Conservation (phyloP, 169 alveolate species). For the Cyclospora cayetanensis region DNA sequence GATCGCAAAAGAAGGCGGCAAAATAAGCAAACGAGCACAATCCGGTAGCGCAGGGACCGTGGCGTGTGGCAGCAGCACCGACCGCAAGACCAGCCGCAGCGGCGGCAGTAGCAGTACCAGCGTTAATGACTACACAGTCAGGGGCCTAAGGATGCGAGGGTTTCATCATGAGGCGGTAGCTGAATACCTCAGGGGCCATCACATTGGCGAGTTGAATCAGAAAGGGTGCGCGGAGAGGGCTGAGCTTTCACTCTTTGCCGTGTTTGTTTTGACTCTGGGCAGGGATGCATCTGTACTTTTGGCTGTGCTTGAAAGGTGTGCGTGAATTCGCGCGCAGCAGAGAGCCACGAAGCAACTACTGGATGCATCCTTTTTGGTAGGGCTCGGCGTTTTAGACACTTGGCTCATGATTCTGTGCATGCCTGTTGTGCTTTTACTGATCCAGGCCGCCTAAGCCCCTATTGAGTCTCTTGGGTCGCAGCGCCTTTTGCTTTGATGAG, state of each 20-base stretch:
- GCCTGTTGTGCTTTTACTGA: not conserved
- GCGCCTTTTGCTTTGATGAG: not conserved
- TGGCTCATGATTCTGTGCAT: not conserved
- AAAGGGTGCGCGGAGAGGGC: not conserved
- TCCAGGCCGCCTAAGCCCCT: not conserved
- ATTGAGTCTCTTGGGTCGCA: not conserved
- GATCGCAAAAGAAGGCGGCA: constrained; percentile 70
- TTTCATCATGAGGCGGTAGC: not conserved
- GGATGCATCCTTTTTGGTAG: too few species aligned
- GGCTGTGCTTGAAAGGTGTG: too few species aligned
- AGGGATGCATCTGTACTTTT: too few species aligned
- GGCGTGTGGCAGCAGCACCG: not conserved
- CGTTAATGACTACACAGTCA: not conserved
- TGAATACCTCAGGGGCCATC: not conserved
- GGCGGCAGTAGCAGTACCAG: too few species aligned
- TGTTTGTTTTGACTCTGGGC: not conserved
- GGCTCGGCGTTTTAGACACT: not conserved
- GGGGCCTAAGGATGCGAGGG: not conserved
- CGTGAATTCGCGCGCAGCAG: too few species aligned
- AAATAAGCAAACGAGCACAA: constrained; percentile 75
- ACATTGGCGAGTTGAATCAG: not conserved
- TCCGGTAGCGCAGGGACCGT: not conserved
- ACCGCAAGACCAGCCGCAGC: not conserved
- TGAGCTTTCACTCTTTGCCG: not conserved
- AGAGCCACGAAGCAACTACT: too few species aligned